Base-by-base conservation (phyloP, 1,284 basidiomycete species). In the Ceratorhiza oryzae-sativae region DNA sequence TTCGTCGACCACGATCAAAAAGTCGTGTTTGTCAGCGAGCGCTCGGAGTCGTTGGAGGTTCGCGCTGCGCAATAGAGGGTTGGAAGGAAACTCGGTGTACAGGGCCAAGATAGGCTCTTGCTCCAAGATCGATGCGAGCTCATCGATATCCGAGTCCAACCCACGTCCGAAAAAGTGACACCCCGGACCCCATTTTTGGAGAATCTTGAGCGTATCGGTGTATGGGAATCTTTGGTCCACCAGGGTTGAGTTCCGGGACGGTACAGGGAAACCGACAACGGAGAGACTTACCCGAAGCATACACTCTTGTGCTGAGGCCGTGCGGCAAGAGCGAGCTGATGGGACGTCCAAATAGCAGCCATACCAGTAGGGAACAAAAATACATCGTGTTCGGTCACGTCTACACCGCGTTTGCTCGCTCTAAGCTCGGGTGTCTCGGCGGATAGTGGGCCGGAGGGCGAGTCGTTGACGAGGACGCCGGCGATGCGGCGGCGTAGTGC, bases 101-200 rank as follows among this genome's bases (percentile, higher is more conserved):
- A 92, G 82, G 0, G 88, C 85, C 20, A 90, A 81, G 9, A 88
- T 80, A 0, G 89, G 87, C 2, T 63, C 45, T 41, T 32, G n/a
- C 39, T 58, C 39, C 25, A 46, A 76, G 20, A 85, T 86, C 9
- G 79, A 81, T 77, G 63, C 82, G 0, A 98, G 84, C 48, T 86
- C 83, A 74, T 90, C 88, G 18, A 98, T 85, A 73, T 97, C 94
- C 2, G 84, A 79, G 72, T 92, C 88, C 4, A 90, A 81, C 0
- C 97, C 97, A 74, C 88, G 84, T 1, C 96, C 97, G 73, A 93
- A 87, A 83, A 98, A 97, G 80, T 94, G 86, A 76, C 91, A 95
- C 0, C 97, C 97, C 0, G 93, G 93, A 0, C 97, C 97, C 94
- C 96, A 99, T 81, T 99, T 98, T 76, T 97, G 85, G 3, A 99